Percentiles rank a stretch among this genome's conserved stretches.
Evolutionary conservation across 2,329 filamentous ascomycete species (phyloP).

Genomic region (Clonostachys byssicola): DNA sequence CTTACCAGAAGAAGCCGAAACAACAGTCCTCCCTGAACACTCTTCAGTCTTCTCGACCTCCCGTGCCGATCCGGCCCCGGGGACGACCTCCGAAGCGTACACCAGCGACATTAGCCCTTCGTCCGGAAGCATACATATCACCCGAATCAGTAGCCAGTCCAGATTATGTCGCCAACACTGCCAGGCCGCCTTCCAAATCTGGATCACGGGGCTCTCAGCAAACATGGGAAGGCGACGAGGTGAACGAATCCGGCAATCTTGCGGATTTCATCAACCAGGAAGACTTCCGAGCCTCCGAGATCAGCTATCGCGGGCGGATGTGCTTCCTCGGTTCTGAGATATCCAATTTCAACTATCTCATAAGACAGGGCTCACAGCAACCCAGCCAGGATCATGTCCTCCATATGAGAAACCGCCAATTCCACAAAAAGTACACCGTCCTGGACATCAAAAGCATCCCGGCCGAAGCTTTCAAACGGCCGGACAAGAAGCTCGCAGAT

Average conservation of each 20-base stretch:
- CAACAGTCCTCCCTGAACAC: too few relatives aligned
- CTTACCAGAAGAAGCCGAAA: slow-evolving; percentile 41
- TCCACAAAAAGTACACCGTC: slow-evolving; percentile 30
- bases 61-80: slow-evolving; percentile 40
- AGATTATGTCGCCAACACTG: too few relatives aligned
- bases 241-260: slow-evolving; percentile 38
- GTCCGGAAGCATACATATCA: neutral
- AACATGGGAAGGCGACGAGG: slow-evolving; percentile 15
- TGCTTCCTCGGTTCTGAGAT: slow-evolving; percentile 52
- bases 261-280: slow-evolving; percentile 46
- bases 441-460: slow-evolving; percentile 28
- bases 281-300: slow-evolving; percentile 35
- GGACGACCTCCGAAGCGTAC: slow-evolving; percentile 19
- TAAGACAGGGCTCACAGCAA: slow-evolving; percentile 37
- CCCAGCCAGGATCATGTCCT: slow-evolving; percentile 15
- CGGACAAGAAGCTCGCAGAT: slow-evolving; percentile 40
- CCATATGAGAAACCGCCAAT: slow-evolving; percentile 25
- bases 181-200: slow-evolving; percentile 3
- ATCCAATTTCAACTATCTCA: slow-evolving; percentile 50
- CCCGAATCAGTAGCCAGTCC: too few relatives aligned
- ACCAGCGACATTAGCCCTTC: slow-evolving; percentile 14
- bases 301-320: slow-evolving; percentile 39
- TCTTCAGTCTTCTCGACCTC: neutral
- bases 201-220: neutral
- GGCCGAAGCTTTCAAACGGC: slow-evolving; percentile 42